Evolutionary conservation across 2,329 filamentous ascomycete species (phyloP).

Genomic region (Exutisphaerella laricina): DNA sequence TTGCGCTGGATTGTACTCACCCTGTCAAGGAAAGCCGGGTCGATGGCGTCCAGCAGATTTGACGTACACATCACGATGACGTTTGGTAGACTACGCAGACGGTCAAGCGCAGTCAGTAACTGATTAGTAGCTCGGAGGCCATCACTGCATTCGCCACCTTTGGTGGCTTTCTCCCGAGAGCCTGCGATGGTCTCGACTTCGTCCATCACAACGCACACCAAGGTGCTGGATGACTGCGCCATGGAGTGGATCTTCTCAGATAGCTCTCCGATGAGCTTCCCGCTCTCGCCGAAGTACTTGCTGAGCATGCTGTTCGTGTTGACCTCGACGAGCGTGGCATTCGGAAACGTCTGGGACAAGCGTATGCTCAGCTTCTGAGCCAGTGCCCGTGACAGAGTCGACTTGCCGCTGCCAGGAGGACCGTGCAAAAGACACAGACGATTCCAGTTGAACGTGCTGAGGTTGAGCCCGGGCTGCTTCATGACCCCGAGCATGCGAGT

Average conservation of each 20-base stretch:
- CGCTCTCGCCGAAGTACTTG: conserved; percentile 47
- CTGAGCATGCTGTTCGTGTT: conserved; percentile 43
- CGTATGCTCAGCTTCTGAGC: conserved; percentile 49
- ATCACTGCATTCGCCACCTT: conserved; percentile 42
- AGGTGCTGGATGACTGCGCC: conserved; percentile 37
- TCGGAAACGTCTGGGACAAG: conserved; percentile 34
- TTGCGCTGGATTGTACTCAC: too few species aligned
- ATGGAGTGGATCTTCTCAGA: conserved; percentile 38
- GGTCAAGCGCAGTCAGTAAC: conserved; percentile 45
- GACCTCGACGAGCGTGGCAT: conserved; percentile 40
- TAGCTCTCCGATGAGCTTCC: conserved; percentile 39
- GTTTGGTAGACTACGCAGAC: conserved; percentile 39
- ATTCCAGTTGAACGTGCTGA: conserved; percentile 42
- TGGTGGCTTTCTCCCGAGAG: conserved; percentile 37
- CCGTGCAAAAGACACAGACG: conserved; percentile 41
- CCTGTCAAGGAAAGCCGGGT: conserved; percentile 46
- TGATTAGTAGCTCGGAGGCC: conserved; percentile 47
- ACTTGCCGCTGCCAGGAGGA: conserved; percentile 42
- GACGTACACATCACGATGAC: conserved; percentile 48
- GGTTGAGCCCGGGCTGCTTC: conserved; percentile 33
- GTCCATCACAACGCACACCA: conserved; percentile 46
- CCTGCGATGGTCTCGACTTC: conserved; percentile 48
- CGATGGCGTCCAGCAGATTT: conserved; percentile 43
- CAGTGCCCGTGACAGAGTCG: conserved; percentile 42
- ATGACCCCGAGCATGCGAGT: conserved; percentile 36